phyloP scores from a whole-genome alignment of 2,329 filamentous ascomycete species.

The Aspergillus alliaceus region DNA sequence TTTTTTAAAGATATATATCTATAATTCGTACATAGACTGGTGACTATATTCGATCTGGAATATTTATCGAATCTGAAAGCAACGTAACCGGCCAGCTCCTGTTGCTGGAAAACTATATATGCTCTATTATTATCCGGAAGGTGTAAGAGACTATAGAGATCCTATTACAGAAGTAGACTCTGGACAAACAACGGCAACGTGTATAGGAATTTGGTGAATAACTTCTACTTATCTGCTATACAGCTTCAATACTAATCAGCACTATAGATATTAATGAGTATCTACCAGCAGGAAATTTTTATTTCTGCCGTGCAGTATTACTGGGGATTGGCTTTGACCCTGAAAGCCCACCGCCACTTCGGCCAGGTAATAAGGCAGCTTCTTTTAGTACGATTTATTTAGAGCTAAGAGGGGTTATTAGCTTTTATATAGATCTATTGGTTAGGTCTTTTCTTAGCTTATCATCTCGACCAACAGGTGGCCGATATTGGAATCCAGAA shows the following conservation, averaged over 20 bases:
- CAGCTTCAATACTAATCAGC: not conserved
- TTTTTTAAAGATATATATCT: not conserved
- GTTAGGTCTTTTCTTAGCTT: not conserved
- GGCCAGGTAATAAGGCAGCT: not conserved
- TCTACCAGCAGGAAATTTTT: constrained; percentile 2
- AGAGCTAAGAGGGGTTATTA: constrained; percentile 3
- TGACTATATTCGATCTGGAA: not conserved
- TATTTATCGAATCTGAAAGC: not conserved
- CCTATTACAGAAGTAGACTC: not conserved
- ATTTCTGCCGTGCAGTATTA: constrained; percentile 7
- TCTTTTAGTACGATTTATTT: constrained; percentile 16
- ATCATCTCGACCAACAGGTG: not conserved
- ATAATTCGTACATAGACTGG: not conserved
- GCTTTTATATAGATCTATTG: not conserved
- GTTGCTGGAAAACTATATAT: not conserved
- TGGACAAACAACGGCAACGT: not conserved
- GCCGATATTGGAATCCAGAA: not conserved
- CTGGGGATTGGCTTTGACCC: constrained; percentile 7
- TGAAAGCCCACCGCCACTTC: constrained; percentile 5
- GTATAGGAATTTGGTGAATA: not conserved
- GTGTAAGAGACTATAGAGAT: not conserved
- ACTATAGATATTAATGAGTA: not conserved
- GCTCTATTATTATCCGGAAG: not conserved
- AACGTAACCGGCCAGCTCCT: not conserved
- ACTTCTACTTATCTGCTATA: not conserved